Base-by-base conservation (phyloP, 2,329 filamentous ascomycete genomes). In the Fusarium buxicola region DNA sequence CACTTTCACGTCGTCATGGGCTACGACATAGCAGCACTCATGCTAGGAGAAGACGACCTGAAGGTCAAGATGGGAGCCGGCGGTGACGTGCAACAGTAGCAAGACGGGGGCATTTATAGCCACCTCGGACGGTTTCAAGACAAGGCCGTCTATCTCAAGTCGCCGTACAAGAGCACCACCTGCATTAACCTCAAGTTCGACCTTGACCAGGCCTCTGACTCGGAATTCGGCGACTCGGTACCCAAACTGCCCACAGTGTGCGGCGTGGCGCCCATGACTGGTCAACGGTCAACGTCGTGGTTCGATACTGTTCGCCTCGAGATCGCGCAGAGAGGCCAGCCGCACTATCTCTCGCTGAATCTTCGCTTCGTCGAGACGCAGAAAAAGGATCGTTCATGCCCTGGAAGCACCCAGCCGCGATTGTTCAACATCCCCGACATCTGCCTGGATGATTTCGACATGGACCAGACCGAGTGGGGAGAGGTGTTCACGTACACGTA, bases 241-340 rank as follows among this genome's bases (percentile, higher is more conserved):
- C 8, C n/a, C 13, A 38, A 40, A 7, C 57, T 51, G 21, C 30
- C 27, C 13, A 11, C 7, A 7, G 44, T 35, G 3, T 27, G 34
- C 8, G 34, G 38, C 11, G n/a, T 49, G n/a, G 25, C 25, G 11
- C 36, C 31, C 8, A 12, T 18, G 27, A 46, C 11, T 40, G 46
- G 8, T 35, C 47, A 5, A 13, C 10, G 9, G 15, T 15, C 21
- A n/a, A 48, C 3, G 47, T 54, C 21, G 9, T 53, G 49, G 41
- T 31, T 66, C 36, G 68, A 70, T 38, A 58, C 65, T 2, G 38
- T 66, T 7, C 65, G 67, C 12, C 28, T 70, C 13, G 51, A 63
- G 11, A 47, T 70, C 36, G 24, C 25, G 2, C 65, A 70, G 47
- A 34, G 43, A 9, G 40, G 44, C 7, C 43, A 48, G 12, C 34